A percentile compares a stretch with the other conserved stretches of the same genome.
These are phyloP conservation scores for Picochlorum sp. DNA, from an alignment of 139 green algal genomes.

Conservation along the genomic window DNA sequence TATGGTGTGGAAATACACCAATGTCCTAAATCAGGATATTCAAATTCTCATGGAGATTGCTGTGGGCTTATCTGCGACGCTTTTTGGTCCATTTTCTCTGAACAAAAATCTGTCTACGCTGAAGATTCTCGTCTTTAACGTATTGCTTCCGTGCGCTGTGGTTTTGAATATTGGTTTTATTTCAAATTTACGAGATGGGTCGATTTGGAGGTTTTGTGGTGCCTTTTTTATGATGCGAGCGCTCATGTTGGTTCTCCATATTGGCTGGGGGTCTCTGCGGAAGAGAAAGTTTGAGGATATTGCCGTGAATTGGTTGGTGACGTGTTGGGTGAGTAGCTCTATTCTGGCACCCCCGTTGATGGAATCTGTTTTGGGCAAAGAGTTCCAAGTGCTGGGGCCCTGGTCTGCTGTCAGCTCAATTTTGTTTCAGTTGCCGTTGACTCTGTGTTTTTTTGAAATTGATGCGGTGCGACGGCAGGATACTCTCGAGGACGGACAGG, in stretches of 20 bases:
- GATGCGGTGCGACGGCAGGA: neutral
- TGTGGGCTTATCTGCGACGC: neutral
- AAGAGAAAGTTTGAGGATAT: neutral
- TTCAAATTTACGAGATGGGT: neutral
- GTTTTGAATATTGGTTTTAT: neutral
- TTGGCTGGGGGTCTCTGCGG: neutral
- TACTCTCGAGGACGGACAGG: neutral
- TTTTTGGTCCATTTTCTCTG: slow-evolving; percentile 1
- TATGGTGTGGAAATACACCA: slow-evolving; percentile 8
- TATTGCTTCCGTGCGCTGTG: neutral
- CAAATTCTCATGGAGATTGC: slow-evolving; percentile 5
- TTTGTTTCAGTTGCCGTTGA: neutral
- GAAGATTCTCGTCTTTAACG: neutral
- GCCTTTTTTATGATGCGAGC: neutral
- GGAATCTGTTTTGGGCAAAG: neutral
- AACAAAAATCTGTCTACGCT: neutral
- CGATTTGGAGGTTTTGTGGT: neutral
- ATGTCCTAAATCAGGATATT: slow-evolving; percentile 11
- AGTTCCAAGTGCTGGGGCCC: neutral
- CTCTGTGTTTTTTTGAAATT: neutral
- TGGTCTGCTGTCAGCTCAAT: neutral
- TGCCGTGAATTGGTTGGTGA: neutral
- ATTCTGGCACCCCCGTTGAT: neutral
- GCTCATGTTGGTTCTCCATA: neutral
- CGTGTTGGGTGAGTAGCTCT: neutral